Conservation (phyloP, 2,329 filamentous ascomycete genomes). For the Fusarium nodosum region DNA sequence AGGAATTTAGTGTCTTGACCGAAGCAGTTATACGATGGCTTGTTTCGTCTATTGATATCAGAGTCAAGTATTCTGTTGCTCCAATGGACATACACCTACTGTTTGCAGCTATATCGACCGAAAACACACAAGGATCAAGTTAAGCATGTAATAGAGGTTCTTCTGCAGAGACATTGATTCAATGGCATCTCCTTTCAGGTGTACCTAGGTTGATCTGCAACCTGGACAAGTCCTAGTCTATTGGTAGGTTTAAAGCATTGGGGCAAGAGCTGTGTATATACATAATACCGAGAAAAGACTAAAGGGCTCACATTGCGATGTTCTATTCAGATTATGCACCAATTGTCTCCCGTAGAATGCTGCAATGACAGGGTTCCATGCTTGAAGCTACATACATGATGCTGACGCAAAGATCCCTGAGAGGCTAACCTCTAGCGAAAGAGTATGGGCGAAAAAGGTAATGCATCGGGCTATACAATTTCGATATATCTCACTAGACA, state of each 20-base stretch:
- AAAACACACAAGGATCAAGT: background rate
- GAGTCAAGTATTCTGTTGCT: background rate
- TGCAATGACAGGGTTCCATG: constrained; percentile 40
- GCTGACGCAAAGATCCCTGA: constrained; percentile 38
- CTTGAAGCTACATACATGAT: constrained; percentile 39
- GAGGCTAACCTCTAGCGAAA: constrained; percentile 23
- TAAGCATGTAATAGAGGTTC: background rate
- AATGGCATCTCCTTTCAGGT: background rate
- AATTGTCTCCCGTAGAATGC: constrained; percentile 15
- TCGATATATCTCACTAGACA: background rate
- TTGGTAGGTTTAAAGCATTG: background rate
- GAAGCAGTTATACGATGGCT: background rate
- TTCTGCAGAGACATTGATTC: background rate
- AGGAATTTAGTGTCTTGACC: background rate
- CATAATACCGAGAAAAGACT: background rate
- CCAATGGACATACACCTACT: background rate
- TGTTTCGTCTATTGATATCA: background rate
- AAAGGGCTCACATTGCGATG: background rate
- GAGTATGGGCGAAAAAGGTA: background rate
- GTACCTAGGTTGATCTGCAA: background rate
- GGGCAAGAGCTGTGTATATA: constrained; percentile 2
- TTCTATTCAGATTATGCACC: constrained; percentile 5
- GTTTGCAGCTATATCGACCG: background rate
- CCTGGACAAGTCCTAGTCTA: background rate
- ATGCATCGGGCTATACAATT: background rate